Conservation (phyloP, 164 flowering plant genomes). For the Sedum album region DNA sequence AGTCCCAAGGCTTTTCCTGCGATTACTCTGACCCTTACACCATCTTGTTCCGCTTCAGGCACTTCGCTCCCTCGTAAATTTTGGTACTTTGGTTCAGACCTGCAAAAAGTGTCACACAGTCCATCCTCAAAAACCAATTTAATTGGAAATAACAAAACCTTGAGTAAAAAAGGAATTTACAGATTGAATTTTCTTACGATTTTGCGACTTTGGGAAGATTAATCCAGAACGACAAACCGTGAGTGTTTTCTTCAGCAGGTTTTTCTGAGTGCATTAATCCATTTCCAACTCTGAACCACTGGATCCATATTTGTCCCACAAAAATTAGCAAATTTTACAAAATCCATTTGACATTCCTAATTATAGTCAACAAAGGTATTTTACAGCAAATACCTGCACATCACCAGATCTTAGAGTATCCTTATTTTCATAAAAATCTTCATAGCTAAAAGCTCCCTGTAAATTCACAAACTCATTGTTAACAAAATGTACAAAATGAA, state of each 20-base stretch:
- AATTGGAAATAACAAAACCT: background rate
- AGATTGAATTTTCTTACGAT: constrained; percentile 31
- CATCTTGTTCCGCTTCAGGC: constrained; percentile 41
- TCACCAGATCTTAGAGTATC: background rate
- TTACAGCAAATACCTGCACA: constrained; percentile 17
- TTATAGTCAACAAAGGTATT: constrained; percentile 75
- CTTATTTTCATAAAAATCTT: background rate
- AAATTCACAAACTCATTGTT: background rate
- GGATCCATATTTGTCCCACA: constrained; percentile 18
- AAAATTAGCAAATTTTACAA: constrained; percentile 29
- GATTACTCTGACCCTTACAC: constrained; percentile 58
- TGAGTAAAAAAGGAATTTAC: background rate
- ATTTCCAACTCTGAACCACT: constrained; percentile 96
- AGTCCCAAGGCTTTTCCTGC: constrained; percentile 79
- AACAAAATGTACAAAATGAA: background rate
- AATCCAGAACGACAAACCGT: constrained; percentile 83
- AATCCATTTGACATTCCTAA: background rate
- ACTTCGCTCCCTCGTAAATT: constrained; percentile 50
- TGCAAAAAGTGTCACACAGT: background rate
- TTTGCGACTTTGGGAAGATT: constrained; percentile 73
- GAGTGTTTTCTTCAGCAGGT: constrained; percentile 69
- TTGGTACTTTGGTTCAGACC: constrained; percentile 59
- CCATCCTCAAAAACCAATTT: background rate
- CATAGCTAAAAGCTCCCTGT: constrained; percentile 6
- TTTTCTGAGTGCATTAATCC: constrained; percentile 91